Base-by-base conservation (phyloP, 2,329 filamentous ascomycete genomes). In the Aspergillus tanneri region DNA sequence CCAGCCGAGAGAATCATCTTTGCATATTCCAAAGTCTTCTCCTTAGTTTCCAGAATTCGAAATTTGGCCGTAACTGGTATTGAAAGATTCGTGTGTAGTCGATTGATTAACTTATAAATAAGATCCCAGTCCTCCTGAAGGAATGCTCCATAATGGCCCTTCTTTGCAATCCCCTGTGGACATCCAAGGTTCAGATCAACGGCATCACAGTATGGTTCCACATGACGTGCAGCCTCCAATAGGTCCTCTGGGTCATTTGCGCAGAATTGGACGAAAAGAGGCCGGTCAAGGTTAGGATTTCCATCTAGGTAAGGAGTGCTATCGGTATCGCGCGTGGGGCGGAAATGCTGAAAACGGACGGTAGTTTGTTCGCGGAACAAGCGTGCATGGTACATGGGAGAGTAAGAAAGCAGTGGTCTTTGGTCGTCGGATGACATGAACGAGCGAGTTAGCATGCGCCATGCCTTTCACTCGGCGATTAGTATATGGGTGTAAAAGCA, bases 51-150 rank as follows among this genome's bases (percentile, higher is more conserved):
- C 4, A 95, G 77, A 16, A 97, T 85, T 7, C 93, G 81, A 60
- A 99, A 95, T 73, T 99, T 99, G 21, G 92, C 93, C 2, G 93
- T 97, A 11, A 99, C 85, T 0, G 93, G 93, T 0, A 99, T 75
- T 2, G 85, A 72, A 3, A 99, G 78, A 47, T 90, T 81, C 32
- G 80, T 79, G 65, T 96, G 88, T 37, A 97, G 75, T n/a, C 76
- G 89, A 60, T 86, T 85, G 63, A 99, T 89, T 64, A 99, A 77
- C n/a, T 77, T 77, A 63, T 85, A 86, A 48, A 99, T 87, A 46
- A 95, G 74, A 18, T 85, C 82, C 76, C 90, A 90, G 62, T 97
- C 87, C 67, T 99, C 93, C 70, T 99, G 93, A 58, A 99, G 70
- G 63, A 97, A 99, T 0, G 92, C 87, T 18, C 93, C 93, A 63